Conservation (phyloP, 164 flowering plant genomes). For the Magnolia changhungtana region DNA sequence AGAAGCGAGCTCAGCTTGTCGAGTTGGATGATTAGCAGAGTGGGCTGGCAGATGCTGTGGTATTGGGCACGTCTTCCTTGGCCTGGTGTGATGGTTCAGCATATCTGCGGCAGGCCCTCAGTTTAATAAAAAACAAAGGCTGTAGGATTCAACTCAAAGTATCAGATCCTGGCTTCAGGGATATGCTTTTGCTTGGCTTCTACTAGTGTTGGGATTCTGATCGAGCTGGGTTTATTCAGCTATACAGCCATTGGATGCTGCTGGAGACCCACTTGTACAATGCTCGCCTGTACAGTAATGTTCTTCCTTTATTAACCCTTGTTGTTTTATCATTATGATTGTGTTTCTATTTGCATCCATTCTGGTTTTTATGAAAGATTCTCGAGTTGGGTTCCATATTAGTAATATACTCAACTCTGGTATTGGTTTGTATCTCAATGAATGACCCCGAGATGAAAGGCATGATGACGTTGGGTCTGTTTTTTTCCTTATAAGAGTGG, state of each 20-base stretch:
- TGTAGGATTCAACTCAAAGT: not conserved
- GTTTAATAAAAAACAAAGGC: not conserved
- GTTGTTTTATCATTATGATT: not conserved
- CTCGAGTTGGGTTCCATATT: not conserved
- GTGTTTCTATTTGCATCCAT: not conserved
- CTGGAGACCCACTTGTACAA: not conserved
- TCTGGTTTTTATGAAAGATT: not conserved
- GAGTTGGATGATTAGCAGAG: conserved; percentile 70
- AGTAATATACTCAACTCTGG: not conserved
- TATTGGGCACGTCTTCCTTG: conserved; percentile 24
- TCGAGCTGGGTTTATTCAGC: not conserved
- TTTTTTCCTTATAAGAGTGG: no score
- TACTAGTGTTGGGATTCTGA: not conserved
- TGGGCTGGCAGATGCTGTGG: conserved; percentile 26
- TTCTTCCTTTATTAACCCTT: not conserved
- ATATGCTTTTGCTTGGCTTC: not conserved
- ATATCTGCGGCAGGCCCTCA: conserved; percentile 16
- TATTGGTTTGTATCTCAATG: not conserved
- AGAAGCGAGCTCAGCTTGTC: conserved; percentile 83
- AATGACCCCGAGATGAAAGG: not conserved
- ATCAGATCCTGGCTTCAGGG: not conserved
- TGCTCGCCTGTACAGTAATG: not conserved
- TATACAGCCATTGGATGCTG: not conserved
- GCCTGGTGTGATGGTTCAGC: conserved; percentile 59
- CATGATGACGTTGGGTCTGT: no score